A percentile compares a stretch with the other conserved stretches of the same genome.
Evolutionary conservation across 78 protist genomes (phyloP).

Genomic region (Pigoraptor vietnamica): DNA sequence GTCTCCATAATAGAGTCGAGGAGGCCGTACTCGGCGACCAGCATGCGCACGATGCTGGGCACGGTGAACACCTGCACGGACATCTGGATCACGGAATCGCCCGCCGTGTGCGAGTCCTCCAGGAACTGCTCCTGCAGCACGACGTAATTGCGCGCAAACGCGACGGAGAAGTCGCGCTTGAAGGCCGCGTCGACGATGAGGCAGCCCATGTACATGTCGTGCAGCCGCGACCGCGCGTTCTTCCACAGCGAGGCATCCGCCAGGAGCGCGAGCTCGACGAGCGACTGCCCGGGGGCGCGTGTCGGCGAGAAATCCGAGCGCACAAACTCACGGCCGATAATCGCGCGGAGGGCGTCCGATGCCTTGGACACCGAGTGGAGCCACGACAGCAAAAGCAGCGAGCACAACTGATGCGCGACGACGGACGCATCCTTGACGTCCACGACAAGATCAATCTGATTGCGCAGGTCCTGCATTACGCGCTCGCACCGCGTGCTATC

Average conservation of each 20-base stretch:
- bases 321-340: not conserved
- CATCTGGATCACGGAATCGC: not conserved
- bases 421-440: not conserved
- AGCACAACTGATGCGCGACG: not conserved
- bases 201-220: not conserved
- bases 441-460: not conserved
- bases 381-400: not conserved
- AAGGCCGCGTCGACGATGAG: not conserved
- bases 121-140: not conserved
- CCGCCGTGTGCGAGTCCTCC: not conserved
- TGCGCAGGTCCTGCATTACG: not conserved
- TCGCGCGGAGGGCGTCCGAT: not conserved
- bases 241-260: not conserved
- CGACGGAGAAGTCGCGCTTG: not conserved
- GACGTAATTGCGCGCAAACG: not conserved
- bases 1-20: not conserved
- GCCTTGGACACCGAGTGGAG: not conserved
- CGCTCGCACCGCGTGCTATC: not conserved
- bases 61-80: constrained; percentile 11
- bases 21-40: not conserved
- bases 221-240: not conserved
- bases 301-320: not conserved
- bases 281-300: not conserved
- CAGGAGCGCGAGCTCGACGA: not conserved
- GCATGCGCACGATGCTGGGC: not conserved